Evolutionary conservation across 768 basidiomycete species (phyloP), one percentile per base, ranked within the genome.

Genomic region (Tulasnella sp.): DNA sequence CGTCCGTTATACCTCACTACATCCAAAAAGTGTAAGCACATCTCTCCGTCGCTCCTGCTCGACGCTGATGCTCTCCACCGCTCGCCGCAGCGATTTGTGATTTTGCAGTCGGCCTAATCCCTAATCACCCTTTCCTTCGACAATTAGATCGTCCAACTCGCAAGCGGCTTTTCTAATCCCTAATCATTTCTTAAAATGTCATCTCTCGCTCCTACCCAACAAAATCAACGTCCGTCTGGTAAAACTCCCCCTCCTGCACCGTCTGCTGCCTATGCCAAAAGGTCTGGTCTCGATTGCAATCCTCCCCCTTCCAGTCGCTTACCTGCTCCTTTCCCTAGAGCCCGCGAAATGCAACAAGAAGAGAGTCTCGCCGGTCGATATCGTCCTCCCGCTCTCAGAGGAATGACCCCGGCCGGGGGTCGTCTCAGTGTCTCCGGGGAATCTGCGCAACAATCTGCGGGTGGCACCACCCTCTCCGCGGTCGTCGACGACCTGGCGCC

Each of bases 201-300:
- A 87, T 80, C 79, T 79, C 79, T 80, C 73, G 78, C 79, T 79
- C 79, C 73, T 67, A 69, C 80, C 40, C 73, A 80, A 16, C 72
- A 75, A n/a, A 75, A 55, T 51, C 80, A 42, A 44, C 81, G 76
- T 51, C 87, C 92, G 80, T 91, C 93, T 83, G 94, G 94, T 80
- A 95, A 95, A 86, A 95, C 93, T 1, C 93, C 94, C 79, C 93
- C 93, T 79, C 93, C 94, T 75, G 94, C 93, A 20, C 94, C 94
- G 77, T 95, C 94, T 77, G 93, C 94, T 80, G 94, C 93, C 32
- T 95, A 88, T 84, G 93, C 93, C 42, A 95, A 94, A 88, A 90
- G 94, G 93, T 94, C 69, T 40, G 87, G 80, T 26, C 73, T 76
- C 44, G 67, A 29, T 39, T 81, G 2, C 61, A 67, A 32, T 57